A percentile compares a stretch with the other conserved stretches of the same genome.
Conservation (phyloP, 352 stramenopile species). For the Phytophthora quininea region DNA sequence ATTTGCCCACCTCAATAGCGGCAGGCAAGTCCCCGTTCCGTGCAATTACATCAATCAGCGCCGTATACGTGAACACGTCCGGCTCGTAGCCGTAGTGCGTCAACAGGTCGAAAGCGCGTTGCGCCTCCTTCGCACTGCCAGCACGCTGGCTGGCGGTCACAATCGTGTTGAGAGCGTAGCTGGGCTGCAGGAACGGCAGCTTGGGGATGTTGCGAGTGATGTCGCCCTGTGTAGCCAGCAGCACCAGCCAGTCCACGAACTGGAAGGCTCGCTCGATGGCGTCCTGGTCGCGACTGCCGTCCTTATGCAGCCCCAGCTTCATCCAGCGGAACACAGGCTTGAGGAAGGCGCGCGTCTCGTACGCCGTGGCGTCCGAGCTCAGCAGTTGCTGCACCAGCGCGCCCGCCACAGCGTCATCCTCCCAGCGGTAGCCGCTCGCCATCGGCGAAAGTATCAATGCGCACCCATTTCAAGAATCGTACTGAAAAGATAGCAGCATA, state of each 20-base stretch:
- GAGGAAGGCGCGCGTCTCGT: slow-evolving; percentile 72
- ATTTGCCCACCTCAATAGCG: slow-evolving; percentile 48
- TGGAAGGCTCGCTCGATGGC: slow-evolving; percentile 67
- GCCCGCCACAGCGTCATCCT: slow-evolving; percentile 38
- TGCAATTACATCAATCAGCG: slow-evolving; percentile 77
- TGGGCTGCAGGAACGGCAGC: slow-evolving; percentile 57
- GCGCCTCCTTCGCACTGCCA: slow-evolving; percentile 57
- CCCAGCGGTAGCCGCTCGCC: slow-evolving; percentile 24
- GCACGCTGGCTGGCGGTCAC: slow-evolving; percentile 76
- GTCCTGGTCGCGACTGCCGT: slow-evolving; percentile 55
- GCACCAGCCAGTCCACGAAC: slow-evolving; percentile 77
- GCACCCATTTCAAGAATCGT: background rate
- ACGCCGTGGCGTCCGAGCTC: slow-evolving; percentile 26
- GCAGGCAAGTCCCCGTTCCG: slow-evolving; percentile 48
- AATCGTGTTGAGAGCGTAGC: slow-evolving; percentile 81
- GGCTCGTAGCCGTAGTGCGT: slow-evolving; percentile 58
- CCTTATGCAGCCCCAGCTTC: slow-evolving; percentile 67
- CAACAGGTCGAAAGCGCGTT: slow-evolving; percentile 65
- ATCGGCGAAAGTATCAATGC: background rate
- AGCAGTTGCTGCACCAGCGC: slow-evolving; percentile 33
- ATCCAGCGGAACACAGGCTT: slow-evolving; percentile 77
- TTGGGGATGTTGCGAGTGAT: slow-evolving; percentile 39
- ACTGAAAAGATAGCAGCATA: no score
- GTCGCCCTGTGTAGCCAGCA: slow-evolving; percentile 56
- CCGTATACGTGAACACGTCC: slow-evolving; percentile 84